phyloP scores from a whole-genome alignment of 441 rosid genomes.

The Breynia disticha region DNA sequence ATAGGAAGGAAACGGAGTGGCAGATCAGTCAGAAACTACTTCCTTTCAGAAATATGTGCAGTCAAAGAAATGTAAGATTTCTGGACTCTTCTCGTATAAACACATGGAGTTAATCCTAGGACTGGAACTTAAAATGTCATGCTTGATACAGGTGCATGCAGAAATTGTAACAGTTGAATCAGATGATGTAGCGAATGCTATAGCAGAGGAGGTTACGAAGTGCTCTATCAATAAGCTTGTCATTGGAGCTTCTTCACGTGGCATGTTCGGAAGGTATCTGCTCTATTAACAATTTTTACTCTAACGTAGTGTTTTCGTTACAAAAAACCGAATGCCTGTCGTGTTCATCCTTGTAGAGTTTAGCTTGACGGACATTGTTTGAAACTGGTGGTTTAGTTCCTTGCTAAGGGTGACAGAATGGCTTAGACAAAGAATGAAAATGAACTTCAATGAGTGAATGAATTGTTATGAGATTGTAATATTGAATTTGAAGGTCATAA shows the following conservation, averaged over 20 bases:
- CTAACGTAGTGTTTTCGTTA: too few relatives aligned
- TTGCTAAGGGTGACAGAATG: too few relatives aligned
- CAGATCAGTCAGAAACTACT: conserved; percentile 45
- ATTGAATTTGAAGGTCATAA: too few relatives aligned
- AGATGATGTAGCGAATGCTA: conserved; percentile 53
- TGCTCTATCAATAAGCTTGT: conserved; percentile 50
- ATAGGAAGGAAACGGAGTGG: conserved; percentile 54
- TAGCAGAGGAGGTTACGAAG: conserved; percentile 60
- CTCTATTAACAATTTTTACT: background rate
- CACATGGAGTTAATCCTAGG: background rate
- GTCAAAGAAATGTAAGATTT: conserved; percentile 43
- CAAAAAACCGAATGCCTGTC: too few relatives aligned
- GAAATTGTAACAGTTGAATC: conserved; percentile 53
- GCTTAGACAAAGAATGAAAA: too few relatives aligned
- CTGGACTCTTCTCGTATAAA: background rate
- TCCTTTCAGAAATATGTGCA: conserved; percentile 58
- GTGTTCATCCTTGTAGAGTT: too few relatives aligned
- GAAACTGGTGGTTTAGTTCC: too few relatives aligned
- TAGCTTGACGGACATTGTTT: too few relatives aligned
- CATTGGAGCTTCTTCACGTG: conserved; percentile 65
- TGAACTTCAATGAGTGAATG: too few relatives aligned
- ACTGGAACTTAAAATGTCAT: background rate
- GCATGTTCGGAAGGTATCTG: conserved; percentile 52
- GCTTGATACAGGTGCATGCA: conserved; percentile 40
- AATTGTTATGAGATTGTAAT: too few relatives aligned